These are phyloP conservation scores for Candolleomyces eurysporus DNA, from an alignment of 768 basidiomycete genomes.

Conservation along the genomic window DNA sequence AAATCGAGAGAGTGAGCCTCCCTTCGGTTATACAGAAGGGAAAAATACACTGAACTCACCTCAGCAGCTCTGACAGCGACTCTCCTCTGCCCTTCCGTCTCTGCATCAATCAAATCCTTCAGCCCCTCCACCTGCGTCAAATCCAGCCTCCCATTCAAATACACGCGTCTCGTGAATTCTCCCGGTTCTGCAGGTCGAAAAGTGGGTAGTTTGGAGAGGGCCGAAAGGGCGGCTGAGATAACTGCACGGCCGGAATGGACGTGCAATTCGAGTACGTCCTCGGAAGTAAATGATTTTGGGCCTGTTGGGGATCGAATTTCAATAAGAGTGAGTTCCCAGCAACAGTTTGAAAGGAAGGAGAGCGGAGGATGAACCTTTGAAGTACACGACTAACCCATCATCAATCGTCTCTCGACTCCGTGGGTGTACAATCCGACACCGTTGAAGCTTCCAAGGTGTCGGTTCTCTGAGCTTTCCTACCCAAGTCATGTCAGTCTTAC, in stretches of 20 bases:
- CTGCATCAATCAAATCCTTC: conserved; percentile 83
- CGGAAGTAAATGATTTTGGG: conserved; percentile 79
- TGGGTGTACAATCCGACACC: conserved; percentile 69
- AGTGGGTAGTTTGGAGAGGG: conserved; percentile 58
- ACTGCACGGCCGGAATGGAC: conserved; percentile 85
- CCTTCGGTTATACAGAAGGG: background rate
- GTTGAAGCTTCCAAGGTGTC: conserved; percentile 64
- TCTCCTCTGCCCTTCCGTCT: conserved; percentile 79
- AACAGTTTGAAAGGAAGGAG: background rate
- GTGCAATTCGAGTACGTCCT: conserved; percentile 82
- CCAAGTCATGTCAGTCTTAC: too few relatives aligned
- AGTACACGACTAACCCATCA: conserved; percentile 80
- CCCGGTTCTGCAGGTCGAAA: conserved; percentile 82
- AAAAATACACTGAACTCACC: conserved; percentile 41
- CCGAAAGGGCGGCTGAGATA: conserved; percentile 63
- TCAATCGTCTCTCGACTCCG: conserved; percentile 62
- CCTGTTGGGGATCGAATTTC: conserved; percentile 42
- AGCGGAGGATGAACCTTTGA: conserved; percentile 52
- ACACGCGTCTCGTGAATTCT: conserved; percentile 86
- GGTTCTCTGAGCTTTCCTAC: conserved; percentile 30
- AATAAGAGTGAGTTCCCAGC: background rate
- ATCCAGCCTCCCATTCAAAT: conserved; percentile 77
- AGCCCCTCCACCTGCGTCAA: conserved; percentile 88
- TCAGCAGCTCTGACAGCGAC: conserved; percentile 66
- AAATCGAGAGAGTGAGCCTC: background rate